Conservation (phyloP, 1,139 yeast genomes). For the Debaryomyces udenii region DNA sequence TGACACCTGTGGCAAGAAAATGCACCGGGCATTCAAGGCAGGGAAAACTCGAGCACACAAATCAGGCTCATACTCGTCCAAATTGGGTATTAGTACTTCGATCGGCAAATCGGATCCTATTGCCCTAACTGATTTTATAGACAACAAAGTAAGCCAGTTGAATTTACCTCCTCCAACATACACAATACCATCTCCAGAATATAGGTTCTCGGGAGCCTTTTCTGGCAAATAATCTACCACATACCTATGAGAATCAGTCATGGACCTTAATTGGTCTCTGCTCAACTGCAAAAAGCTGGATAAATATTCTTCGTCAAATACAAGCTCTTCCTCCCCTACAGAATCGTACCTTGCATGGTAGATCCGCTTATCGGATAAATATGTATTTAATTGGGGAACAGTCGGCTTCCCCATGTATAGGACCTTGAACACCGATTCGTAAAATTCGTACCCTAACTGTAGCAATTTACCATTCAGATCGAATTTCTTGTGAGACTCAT, state of each 20-base stretch:
- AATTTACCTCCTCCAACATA: constrained; percentile 82
- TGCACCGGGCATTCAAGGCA: constrained; percentile 68
- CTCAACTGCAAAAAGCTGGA: constrained; percentile 56
- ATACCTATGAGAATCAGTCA: constrained; percentile 54
- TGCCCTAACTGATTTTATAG: constrained; percentile 65
- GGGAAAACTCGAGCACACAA: constrained; percentile 70
- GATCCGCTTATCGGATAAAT: constrained; percentile 41
- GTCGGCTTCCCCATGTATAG: constrained; percentile 43
- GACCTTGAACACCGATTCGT: constrained; percentile 37
- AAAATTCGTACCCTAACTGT: constrained; percentile 34
- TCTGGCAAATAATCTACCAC: constrained; percentile 56
- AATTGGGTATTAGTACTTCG: constrained; percentile 73
- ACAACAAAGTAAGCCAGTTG: constrained; percentile 69
- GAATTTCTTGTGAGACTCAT: constrained; percentile 14
- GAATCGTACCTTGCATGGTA: constrained; percentile 55
- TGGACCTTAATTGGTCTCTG: constrained; percentile 44
- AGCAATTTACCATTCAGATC: constrained; percentile 19
- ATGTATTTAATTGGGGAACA: constrained; percentile 34
- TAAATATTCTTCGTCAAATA: constrained; percentile 51
- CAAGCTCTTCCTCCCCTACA: constrained; percentile 22
- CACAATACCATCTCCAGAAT: constrained; percentile 75
- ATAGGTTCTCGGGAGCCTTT: constrained; percentile 48
- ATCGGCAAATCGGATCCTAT: constrained; percentile 70
- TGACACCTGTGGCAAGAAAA: constrained; percentile 59
- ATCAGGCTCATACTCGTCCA: constrained; percentile 69